These are phyloP conservation scores for Davidsoniella neocaledoniae DNA, from an alignment of 2,329 filamentous ascomycete species.

Conservation along the genomic window DNA sequence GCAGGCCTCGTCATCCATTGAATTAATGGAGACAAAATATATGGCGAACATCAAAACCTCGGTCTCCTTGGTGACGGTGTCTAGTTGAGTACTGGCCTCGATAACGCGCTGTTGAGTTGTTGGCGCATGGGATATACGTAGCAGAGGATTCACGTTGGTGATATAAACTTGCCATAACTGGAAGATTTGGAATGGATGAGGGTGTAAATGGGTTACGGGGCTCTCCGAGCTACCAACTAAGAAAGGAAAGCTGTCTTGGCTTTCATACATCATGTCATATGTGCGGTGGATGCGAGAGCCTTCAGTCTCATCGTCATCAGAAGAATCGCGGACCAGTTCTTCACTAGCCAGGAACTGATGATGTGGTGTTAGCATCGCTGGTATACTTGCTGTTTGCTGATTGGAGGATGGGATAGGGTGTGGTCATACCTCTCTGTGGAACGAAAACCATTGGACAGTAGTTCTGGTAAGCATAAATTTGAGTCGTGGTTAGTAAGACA, in stretches of 20 bases:
- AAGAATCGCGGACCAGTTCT: conserved; percentile 33
- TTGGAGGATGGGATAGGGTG: not conserved
- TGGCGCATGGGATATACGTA: conserved; percentile 52
- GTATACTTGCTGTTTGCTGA: not conserved
- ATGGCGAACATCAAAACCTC: conserved; percentile 54
- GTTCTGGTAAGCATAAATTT: not conserved
- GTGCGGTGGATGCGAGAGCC: conserved; percentile 38
- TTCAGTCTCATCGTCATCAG: conserved; percentile 33
- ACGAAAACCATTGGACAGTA: conserved; percentile 29
- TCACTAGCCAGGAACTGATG: conserved; percentile 33
- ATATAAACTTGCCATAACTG: conserved; percentile 54
- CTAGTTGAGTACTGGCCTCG: conserved; percentile 38
- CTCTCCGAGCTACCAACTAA: conserved; percentile 29
- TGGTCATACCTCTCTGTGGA: conserved; percentile 32
- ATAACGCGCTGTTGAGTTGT: conserved; percentile 48
- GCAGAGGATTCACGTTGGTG: conserved; percentile 50
- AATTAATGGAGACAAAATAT: conserved; percentile 41
- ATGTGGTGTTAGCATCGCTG: conserved; percentile 1
- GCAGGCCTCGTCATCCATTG: conserved; percentile 40
- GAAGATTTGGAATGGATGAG: conserved; percentile 41
- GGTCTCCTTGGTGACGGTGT: conserved; percentile 28
- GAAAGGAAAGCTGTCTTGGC: conserved; percentile 41
- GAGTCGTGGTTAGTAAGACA: not conserved
- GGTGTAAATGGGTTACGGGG: conserved; percentile 32
- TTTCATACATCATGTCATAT: conserved; percentile 41